These are phyloP conservation scores for Eutrema yunnanense DNA, from an alignment of 345 rosid species.

Conservation along the genomic window DNA sequence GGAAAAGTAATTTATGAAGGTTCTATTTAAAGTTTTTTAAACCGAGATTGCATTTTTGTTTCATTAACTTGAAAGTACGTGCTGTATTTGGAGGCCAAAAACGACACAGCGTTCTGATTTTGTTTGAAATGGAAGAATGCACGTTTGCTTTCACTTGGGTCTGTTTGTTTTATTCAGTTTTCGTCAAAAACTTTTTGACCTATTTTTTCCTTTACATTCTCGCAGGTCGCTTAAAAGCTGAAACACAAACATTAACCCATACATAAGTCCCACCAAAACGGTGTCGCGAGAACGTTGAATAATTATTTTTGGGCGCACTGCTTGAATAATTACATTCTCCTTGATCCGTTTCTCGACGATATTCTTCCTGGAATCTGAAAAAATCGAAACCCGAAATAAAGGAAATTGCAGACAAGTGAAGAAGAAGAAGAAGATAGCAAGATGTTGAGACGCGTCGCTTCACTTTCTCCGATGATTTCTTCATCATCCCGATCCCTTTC, in stretches of 20 bases:
- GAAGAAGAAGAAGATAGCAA: conserved; percentile 4
- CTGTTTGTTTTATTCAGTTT: too few relatives aligned
- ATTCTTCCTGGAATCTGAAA: conserved; percentile 23
- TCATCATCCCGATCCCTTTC: conserved; percentile 44
- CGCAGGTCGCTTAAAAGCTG: conserved; percentile 10
- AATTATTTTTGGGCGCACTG: conserved; percentile 17
- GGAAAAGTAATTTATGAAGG: too few relatives aligned
- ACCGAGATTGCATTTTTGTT: not conserved
- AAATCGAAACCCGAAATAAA: not conserved
- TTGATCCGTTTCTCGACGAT: conserved; percentile 35
- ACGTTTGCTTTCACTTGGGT: not conserved
- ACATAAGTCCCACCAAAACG: conserved; percentile 24
- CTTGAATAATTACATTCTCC: conserved; percentile 18
- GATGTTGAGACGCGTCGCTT: conserved; percentile 82
- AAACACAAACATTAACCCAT: not conserved
- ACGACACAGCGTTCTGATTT: conserved; percentile 11
- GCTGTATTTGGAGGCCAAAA: not conserved
- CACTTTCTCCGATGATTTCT: conserved; percentile 49
- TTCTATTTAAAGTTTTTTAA: too few relatives aligned
- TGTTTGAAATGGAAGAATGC: not conserved
- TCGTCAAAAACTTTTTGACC: not conserved
- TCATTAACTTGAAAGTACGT: not conserved
- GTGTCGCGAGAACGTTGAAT: conserved; percentile 19
- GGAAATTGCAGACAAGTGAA: not conserved
- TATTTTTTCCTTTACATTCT: not conserved